Conservation (phyloP, 768 basidiomycete species). For the Fomitopsis pulvina region DNA sequence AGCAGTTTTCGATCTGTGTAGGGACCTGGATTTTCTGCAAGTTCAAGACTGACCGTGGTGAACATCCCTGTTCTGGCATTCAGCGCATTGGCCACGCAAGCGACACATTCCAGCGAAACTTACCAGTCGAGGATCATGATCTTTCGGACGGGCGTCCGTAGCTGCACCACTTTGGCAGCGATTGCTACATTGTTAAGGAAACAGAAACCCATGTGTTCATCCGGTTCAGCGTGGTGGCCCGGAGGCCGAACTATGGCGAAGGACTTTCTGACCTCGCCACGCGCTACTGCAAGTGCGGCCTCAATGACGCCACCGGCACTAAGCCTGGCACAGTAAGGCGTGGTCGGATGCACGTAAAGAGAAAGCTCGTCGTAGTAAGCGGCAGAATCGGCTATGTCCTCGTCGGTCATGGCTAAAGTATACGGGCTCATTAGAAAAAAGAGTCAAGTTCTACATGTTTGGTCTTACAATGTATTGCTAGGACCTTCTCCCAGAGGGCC, state of each 20-base stretch:
- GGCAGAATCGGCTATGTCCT: conserved; percentile 70
- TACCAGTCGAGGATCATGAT: conserved; percentile 95
- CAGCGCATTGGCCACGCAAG: background rate
- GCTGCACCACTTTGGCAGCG: conserved; percentile 76
- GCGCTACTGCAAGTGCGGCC: conserved; percentile 80
- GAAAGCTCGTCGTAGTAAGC: conserved; percentile 87
- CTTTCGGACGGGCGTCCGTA: conserved; percentile 62
- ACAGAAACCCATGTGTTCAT: conserved; percentile 98
- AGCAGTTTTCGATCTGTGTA: background rate
- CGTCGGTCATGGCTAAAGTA: conserved; percentile 46
- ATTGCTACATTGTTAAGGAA: conserved; percentile 99
- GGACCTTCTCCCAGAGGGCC: conserved; percentile 88
- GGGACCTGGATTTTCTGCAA: background rate
- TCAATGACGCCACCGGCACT: conserved; percentile 96
- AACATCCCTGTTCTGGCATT: conserved; percentile 92
- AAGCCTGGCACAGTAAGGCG: conserved; percentile 77
- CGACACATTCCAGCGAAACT: no score
- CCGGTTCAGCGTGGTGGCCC: conserved; percentile 97
- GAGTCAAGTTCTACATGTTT: conserved; percentile 2
- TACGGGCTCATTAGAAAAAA: no score
- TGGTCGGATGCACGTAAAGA: conserved; percentile 83
- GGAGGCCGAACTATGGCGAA: conserved; percentile 97
- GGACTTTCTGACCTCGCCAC: conserved; percentile 71
- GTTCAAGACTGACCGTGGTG: conserved; percentile 68
- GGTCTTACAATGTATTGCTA: conserved; percentile 69